Percentiles rank a stretch among this genome's conserved stretches.
Conservation (phyloP, 129 eudicot genomes). For the Helianthus tuberosus region DNA sequence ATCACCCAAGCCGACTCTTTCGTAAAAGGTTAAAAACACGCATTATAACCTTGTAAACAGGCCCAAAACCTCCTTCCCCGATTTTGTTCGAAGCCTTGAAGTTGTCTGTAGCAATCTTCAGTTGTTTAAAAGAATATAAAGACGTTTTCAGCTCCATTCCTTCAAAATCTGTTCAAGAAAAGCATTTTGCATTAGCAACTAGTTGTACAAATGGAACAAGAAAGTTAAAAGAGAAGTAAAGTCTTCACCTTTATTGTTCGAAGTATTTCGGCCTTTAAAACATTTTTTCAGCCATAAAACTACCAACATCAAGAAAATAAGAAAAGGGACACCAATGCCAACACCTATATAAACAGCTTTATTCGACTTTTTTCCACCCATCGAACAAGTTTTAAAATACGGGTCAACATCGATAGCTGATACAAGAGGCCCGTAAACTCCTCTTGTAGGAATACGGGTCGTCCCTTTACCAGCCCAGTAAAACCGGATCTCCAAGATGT, state of each 20-base stretch:
- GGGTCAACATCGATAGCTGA: constrained; percentile 83
- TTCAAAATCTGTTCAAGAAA: constrained; percentile 54
- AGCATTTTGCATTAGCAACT: neutral
- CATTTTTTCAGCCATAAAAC: constrained; percentile 49
- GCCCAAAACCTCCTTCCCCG: constrained; percentile 89
- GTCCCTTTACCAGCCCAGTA: constrained; percentile 89
- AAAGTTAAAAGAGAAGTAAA: constrained; percentile 3
- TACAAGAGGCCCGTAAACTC: constrained; percentile 84
- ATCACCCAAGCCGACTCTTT: neutral
- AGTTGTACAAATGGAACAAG: constrained; percentile 11
- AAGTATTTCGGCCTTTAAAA: constrained; percentile 31
- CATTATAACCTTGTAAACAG: constrained; percentile 62
- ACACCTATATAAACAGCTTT: constrained; percentile 41
- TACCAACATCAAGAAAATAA: constrained; percentile 28
- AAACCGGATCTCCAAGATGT: constrained; percentile 70
- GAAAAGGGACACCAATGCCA: constrained; percentile 38
- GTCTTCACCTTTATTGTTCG: constrained; percentile 38
- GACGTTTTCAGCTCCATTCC: constrained; percentile 65
- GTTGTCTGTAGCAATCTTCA: constrained; percentile 70
- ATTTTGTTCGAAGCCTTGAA: constrained; percentile 57
- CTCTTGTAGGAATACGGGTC: constrained; percentile 76
- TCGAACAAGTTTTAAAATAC: constrained; percentile 45
- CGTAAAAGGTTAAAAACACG: no score
- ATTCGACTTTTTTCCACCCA: constrained; percentile 35
- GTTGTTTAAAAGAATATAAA: constrained; percentile 60